Percentiles rank a stretch among this genome's conserved stretches.
Evolutionary conservation across 805 yeast genomes (phyloP).

Genomic region (Candida peoriensis): DNA sequence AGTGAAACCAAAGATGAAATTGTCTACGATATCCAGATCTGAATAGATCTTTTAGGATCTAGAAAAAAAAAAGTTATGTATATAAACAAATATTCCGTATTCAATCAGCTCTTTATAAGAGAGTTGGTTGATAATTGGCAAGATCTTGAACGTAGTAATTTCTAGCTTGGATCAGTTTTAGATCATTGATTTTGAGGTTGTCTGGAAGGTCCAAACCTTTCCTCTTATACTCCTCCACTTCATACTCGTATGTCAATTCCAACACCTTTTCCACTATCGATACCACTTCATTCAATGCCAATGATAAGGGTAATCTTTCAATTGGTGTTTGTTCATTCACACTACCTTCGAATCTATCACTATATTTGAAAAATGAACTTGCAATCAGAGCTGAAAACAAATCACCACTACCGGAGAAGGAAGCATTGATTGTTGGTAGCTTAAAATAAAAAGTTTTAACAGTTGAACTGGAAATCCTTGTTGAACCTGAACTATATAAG

Average conservation of each 20-base stretch:
- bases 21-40: too few relatives aligned
- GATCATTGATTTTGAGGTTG: constrained; percentile 31
- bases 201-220: constrained; percentile 17
- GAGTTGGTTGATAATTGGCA: constrained; percentile 1
- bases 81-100: too few relatives aligned
- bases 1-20: too few relatives aligned
- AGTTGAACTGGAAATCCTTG: constrained; percentile 2
- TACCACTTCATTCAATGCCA: constrained; percentile 36
- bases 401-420: constrained; percentile 74
- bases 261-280: constrained; percentile 38
- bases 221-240: constrained; percentile 9
- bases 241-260: constrained; percentile 30
- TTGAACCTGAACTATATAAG: constrained; percentile 37
- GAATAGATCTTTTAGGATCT: too few relatives aligned
- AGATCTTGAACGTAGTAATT: constrained; percentile 21
- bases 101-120: too few relatives aligned
- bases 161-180: constrained; percentile 40
- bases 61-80: too few relatives aligned
- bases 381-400: constrained; percentile 59
- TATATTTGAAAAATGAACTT: constrained; percentile 37
- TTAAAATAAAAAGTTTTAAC: constrained; percentile 27
- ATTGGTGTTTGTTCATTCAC: constrained; percentile 7
- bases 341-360: constrained; percentile 5
- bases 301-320: constrained; percentile 17
- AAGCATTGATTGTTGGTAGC: constrained; percentile 48